Base-by-base conservation (phyloP, 2,329 filamentous ascomycete genomes). In the Domatiomyces globalis region DNA sequence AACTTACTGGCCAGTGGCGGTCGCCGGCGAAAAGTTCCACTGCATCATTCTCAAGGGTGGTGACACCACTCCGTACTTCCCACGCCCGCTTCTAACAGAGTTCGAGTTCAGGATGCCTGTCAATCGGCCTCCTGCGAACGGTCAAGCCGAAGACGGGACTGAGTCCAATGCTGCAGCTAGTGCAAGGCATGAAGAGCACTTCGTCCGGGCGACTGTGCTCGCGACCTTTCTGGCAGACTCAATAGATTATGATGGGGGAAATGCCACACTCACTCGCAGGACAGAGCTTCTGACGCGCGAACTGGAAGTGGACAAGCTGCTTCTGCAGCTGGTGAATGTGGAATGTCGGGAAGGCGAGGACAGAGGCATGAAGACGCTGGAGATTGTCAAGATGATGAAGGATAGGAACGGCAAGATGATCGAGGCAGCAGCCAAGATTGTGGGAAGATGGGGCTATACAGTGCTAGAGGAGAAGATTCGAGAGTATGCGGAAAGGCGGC, bases 1-100 rank as follows among this genome's bases (percentile, higher is more conserved):
- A 69, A 79, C 76, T 0, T 98, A 98, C 72, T 98, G 89, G 78
- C 92, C 92, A 1, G 87, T 98, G 29, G 92, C 92, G 0, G 89
- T 96, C 1, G 87, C 90, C 2, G 81, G 89, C 61, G 78, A 85
- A 63, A 90, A 85, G 63, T 98, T 98, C 68, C 90, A 96, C 74
- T 98, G 94, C 71, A 95, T 98, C 69, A 96, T 98, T 61, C 81
- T 98, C 63, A 98, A 98, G 70, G 92, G 92, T 56, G 85, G 85
- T 36, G 92, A 98, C 64, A 79, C 84, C 63, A 87, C 95, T 63
- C 89, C 90, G 0, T 95, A 92, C 71, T 96, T 90, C 70, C 92
- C 87, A 9, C 82, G 85, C 8, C 89, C 87, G 1, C 73, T 95
- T 39, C 81, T 98, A 36, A 89, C 84, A 43, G 92, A 98, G 66